Base-by-base conservation (phyloP, 805 yeast genomes). In the Pichia nakasei region DNA sequence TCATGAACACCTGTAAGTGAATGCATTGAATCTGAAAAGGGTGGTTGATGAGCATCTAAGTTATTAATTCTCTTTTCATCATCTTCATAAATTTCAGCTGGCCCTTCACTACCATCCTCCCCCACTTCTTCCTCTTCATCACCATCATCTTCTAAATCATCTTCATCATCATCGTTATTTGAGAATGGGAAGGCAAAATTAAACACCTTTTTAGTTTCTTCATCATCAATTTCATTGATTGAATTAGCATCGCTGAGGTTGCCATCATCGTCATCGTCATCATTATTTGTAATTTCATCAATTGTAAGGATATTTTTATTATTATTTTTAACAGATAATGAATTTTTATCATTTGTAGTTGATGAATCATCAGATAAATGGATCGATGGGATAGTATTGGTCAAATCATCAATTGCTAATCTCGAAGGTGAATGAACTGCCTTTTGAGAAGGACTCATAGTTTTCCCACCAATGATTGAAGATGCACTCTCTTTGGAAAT, bases 101-200 rank as follows among this genome's bases (percentile, higher is more conserved):
- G 17, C 12, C 32, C 3, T 8, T 29, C 13, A 29, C 32, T 29
- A 9, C 17, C 32, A 29, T n/a, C 17, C 15, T 13, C 17, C 32
- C 7, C 7, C n/a, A 13, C n/a, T 35, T 21, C 18, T 35, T 21
- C 17, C 37, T 29, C 27, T 24, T 24, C n/a, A n/a, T 24, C 22
- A 20, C 22, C 24, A 12, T n/a, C n/a, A 13, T 9, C 22, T 9
- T 38, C n/a, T 17, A 18, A 13, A 27, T 29, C 39, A 21, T 27
- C 21, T 4, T 21, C 26, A n/a, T 11, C 18, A 18, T 24, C 34
- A 35, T n/a, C 19, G 6, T 43, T 13, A 29, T 29, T 29, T 15
- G 32, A 29, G 53, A 79, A 75, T 4, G 85, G 85, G 42, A 80
- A 64, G 18, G 81, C 71, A 50, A 80, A 78, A 34, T 75, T 66